Evolutionary conservation across 2,329 filamentous ascomycete species (phyloP).

Genomic region (Neopestalotiopsis sp.): DNA sequence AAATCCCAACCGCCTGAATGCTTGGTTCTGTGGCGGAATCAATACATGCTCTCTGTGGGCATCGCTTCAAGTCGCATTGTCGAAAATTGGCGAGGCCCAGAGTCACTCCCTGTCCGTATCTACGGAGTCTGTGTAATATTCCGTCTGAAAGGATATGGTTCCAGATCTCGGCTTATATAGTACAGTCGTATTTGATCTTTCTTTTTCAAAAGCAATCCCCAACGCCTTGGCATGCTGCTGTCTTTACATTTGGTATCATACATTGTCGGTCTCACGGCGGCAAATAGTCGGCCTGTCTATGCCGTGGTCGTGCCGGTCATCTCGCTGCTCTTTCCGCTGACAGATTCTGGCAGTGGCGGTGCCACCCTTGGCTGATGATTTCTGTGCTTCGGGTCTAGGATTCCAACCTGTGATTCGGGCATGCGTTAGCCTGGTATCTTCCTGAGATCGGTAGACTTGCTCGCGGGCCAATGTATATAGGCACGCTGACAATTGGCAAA

Average conservation of each 20-base stretch:
- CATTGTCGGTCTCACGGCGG: not conserved
- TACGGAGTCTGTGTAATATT: not conserved
- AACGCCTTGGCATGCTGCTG: slow-evolving; percentile 12
- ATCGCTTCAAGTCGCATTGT: not conserved
- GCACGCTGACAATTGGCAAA: not conserved
- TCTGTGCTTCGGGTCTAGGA: slow-evolving; percentile 43
- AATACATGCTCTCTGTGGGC: not conserved
- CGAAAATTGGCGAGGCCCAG: not conserved
- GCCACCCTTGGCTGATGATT: slow-evolving; percentile 33
- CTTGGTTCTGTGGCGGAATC: not conserved
- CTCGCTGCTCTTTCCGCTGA: slow-evolving; percentile 20
- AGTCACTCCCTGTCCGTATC: not conserved
- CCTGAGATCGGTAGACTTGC: not conserved
- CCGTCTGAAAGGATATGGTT: not conserved
- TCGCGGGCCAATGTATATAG: not conserved
- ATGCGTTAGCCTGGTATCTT: not conserved
- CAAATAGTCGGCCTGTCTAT: not conserved
- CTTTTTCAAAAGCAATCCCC: slow-evolving; percentile 12
- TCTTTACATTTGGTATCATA: slow-evolving; percentile 20
- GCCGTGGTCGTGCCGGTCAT: slow-evolving; percentile 3
- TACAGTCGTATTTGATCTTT: slow-evolving; percentile 7
- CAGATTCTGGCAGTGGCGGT: slow-evolving; percentile 28
- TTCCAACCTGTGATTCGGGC: slow-evolving; percentile 34
- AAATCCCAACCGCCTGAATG: no score
- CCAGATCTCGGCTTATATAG: slow-evolving; percentile 3